Evolutionary conservation across 805 yeast genomes (phyloP).

Genomic region (Osmozyma mogii): DNA sequence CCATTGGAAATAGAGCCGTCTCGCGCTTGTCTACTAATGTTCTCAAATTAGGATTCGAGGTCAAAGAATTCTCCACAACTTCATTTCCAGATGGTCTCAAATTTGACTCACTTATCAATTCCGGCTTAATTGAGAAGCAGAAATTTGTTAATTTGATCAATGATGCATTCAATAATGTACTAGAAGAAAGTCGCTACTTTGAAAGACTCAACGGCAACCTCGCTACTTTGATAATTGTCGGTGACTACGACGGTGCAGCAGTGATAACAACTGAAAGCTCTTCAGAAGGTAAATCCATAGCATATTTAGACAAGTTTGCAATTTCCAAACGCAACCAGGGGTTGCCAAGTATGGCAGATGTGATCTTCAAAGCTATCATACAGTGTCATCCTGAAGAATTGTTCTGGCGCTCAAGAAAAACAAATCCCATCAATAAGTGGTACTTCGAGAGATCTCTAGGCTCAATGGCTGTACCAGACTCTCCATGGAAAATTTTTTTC

Average conservation of each 20-base stretch:
- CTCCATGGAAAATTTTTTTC: slow-evolving; percentile 35
- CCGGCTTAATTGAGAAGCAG: slow-evolving; percentile 41
- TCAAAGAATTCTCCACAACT: slow-evolving; percentile 31
- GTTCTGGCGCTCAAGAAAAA: slow-evolving; percentile 83
- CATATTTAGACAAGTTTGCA: slow-evolving; percentile 92
- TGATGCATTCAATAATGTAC: slow-evolving; percentile 64
- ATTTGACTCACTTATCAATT: slow-evolving; percentile 29
- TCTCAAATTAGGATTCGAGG: slow-evolving; percentile 65
- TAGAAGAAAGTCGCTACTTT: slow-evolving; percentile 64
- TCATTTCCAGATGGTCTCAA: too few species aligned
- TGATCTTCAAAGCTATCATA: slow-evolving; percentile 75
- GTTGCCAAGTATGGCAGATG: slow-evolving; percentile 87
- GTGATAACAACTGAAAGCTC: slow-evolving; percentile 73
- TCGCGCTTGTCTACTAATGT: slow-evolving; percentile 72
- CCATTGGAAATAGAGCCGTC: slow-evolving; percentile 47
- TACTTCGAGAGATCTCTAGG: slow-evolving; percentile 88
- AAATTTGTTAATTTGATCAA: slow-evolving; percentile 59
- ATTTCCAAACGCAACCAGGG: slow-evolving; percentile 82
- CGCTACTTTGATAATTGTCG: slow-evolving; percentile 77
- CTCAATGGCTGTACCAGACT: slow-evolving; percentile 33
- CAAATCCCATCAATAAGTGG: slow-evolving; percentile 95
- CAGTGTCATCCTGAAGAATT: slow-evolving; percentile 63
- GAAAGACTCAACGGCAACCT: slow-evolving; percentile 54
- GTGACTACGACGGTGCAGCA: slow-evolving; percentile 94
- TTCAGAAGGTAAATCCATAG: slow-evolving; percentile 32